phyloP scores from a whole-genome alignment of 768 basidiomycete species.

The Hypholoma fasciculare region DNA sequence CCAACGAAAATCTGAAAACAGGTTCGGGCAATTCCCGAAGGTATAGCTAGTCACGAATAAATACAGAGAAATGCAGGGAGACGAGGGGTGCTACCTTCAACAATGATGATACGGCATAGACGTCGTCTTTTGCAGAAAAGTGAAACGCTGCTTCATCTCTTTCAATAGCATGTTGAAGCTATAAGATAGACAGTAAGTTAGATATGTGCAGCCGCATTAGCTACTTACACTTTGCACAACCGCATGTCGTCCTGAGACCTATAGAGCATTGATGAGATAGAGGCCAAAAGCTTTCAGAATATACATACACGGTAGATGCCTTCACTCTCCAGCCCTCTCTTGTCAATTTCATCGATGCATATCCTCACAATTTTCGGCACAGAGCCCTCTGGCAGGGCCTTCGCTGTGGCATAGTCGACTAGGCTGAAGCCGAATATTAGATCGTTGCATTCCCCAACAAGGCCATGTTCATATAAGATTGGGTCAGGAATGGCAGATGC shows the following conservation, averaged over 20 bases:
- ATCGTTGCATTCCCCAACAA: slow-evolving; percentile 84
- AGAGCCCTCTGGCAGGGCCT: slow-evolving; percentile 69
- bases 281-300: not conserved
- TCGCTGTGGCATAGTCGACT: slow-evolving; percentile 85
- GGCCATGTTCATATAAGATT: slow-evolving; percentile 72
- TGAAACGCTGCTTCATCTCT: slow-evolving; percentile 75
- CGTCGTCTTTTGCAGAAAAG: slow-evolving; percentile 77
- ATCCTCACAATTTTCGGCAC: slow-evolving; percentile 80
- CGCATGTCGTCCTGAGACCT: slow-evolving; percentile 87
- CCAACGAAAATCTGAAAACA: slow-evolving; percentile 76
- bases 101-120: slow-evolving; percentile 81
- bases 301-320: slow-evolving; percentile 74
- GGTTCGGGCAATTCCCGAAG: slow-evolving; percentile 89
- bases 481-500: slow-evolving; percentile 69
- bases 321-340: slow-evolving; percentile 73
- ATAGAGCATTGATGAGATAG: slow-evolving; percentile 3
- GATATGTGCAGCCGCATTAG: not conserved
- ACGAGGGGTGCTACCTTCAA: slow-evolving; percentile 59
- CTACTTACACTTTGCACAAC: slow-evolving; percentile 72
- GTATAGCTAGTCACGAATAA: slow-evolving; percentile 51
- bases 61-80: not conserved
- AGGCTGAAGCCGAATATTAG: slow-evolving; percentile 88
- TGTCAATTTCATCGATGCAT: slow-evolving; percentile 82
- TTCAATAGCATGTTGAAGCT: slow-evolving; percentile 89
- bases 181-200: slow-evolving; percentile 1